Percentiles rank a stretch among this genome's conserved stretches.
phyloP scores from a whole-genome alignment of 1,139 yeast genomes.

The Zygosaccharomyces pseudobailii region DNA sequence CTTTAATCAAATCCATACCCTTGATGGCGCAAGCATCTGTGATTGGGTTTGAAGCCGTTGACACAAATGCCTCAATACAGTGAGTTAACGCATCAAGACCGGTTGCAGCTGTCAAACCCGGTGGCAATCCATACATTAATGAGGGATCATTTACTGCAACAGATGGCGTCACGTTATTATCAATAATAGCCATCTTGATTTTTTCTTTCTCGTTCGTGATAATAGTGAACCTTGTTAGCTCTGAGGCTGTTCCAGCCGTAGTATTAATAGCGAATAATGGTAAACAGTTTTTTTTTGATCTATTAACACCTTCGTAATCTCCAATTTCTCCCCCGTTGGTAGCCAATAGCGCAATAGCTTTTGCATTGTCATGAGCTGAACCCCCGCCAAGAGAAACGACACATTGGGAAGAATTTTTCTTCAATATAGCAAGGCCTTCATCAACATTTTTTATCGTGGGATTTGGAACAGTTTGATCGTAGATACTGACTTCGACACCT shows the following conservation, averaged over 20 bases:
- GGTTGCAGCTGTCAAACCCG: conserved; percentile 40
- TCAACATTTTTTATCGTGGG: conserved; percentile 18
- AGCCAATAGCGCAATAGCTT: conserved; percentile 22
- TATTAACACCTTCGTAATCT: conserved; percentile 18
- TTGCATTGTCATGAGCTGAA: conserved; percentile 24
- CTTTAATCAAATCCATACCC: conserved; percentile 20
- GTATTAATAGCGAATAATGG: conserved; percentile 44
- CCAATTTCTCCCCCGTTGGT: conserved; percentile 22
- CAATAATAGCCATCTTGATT: conserved; percentile 24
- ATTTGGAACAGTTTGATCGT: conserved; percentile 22
- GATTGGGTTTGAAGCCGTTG: conserved; percentile 21
- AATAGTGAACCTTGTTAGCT: conserved; percentile 38
- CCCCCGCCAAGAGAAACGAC: conserved; percentile 24
- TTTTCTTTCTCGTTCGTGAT: conserved; percentile 20
- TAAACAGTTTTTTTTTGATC: conserved; percentile 10
- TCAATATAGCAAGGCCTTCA: conserved; percentile 17
- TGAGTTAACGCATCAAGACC: conserved; percentile 45
- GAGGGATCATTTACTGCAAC: conserved; percentile 36
- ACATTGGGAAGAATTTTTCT: conserved; percentile 14
- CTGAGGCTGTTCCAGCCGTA: conserved; percentile 45
- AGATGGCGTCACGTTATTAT: conserved; percentile 9
- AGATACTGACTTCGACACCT: conserved; percentile 15
- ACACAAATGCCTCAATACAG: conserved; percentile 39
- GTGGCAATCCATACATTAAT: conserved; percentile 40
- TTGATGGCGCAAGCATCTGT: conserved; percentile 23